Percentiles rank a stretch among this genome's conserved stretches.
These are phyloP conservation scores for bread wheat (Triticum aestivum) DNA, from an alignment of 176 grass and related monocot species.

Conservation along the genomic window IWGSC_CS_RefSeq_v2.1 NC_057809.1:497733301-497733800, in stretches of 20 bases:
- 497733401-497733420: neutral
- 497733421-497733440: neutral
- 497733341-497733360: slow-evolving; percentile 12
- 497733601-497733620: neutral
- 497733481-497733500: neutral
- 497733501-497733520: neutral
- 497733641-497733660: neutral
- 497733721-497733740: slow-evolving; percentile 65
- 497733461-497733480: neutral
- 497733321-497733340: neutral
- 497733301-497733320: neutral
- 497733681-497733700: slow-evolving; percentile 15
- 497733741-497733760: slow-evolving; percentile 71
- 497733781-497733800: slow-evolving; percentile 49
- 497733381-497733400: neutral
- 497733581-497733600: slow-evolving; percentile 2
- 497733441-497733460: neutral
- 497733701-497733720: slow-evolving; percentile 51
- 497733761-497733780: slow-evolving; percentile 67
- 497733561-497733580: slow-evolving; percentile 10
- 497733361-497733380: neutral
- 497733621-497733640: neutral
- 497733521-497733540: neutral
- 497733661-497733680: slow-evolving; percentile 6
- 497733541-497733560: neutral